Evolutionary conservation across 257 asterid species (phyloP).

Genomic region (Solanum piurae): DNA sequence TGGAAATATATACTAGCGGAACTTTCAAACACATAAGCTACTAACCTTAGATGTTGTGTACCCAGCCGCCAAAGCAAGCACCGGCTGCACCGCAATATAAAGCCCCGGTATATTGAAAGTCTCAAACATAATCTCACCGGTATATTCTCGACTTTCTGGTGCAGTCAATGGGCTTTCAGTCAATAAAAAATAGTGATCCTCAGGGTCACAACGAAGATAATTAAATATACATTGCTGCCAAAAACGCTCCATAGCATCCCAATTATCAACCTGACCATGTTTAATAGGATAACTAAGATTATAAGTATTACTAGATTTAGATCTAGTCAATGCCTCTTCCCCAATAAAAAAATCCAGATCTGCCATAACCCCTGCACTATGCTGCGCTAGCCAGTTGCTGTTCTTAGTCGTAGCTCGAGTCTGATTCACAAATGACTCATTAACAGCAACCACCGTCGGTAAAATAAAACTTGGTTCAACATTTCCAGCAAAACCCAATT

Average conservation of each 20-base stretch:
- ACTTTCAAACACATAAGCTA: background rate
- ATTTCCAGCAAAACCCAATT: constrained; percentile 98
- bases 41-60: constrained; percentile 89
- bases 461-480: constrained; percentile 80
- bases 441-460: constrained; percentile 83
- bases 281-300: constrained; percentile 72
- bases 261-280: constrained; percentile 83
- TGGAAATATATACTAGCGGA: background rate
- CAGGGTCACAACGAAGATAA: constrained; percentile 87
- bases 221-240: constrained; percentile 95
- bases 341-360: constrained; percentile 89
- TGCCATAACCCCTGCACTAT: constrained; percentile 91
- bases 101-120: constrained; percentile 91
- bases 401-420: constrained; percentile 51
- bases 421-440: constrained; percentile 72
- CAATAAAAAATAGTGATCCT: constrained; percentile 88
- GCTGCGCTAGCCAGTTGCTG: constrained; percentile 73
- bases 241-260: constrained; percentile 97
- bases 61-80: constrained; percentile 98
- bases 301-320: constrained; percentile 52
- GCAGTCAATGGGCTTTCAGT: constrained; percentile 95
- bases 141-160: constrained; percentile 87
- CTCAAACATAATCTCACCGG: constrained; percentile 98
- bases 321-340: constrained; percentile 75
- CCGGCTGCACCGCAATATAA: constrained; percentile 93